Percentiles rank a stretch among this genome's conserved stretches.
Evolutionary conservation across 352 stramenopile species (phyloP).

Genomic region (Thraustotheca clavata): DNA sequence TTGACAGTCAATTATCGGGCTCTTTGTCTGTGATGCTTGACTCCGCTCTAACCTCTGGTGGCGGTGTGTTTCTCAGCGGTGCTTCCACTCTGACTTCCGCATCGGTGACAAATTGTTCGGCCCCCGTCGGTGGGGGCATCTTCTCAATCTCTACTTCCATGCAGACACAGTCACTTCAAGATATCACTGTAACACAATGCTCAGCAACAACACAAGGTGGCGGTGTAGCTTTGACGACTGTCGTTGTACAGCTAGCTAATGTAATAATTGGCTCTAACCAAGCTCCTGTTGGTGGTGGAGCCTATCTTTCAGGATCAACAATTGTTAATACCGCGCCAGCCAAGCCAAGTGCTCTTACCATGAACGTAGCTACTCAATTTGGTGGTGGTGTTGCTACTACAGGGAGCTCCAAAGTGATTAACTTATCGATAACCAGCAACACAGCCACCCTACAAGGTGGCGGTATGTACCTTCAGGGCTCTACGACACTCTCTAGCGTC

Average conservation of each 20-base stretch:
- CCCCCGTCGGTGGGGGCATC: background rate
- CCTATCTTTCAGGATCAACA: background rate
- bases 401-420: background rate
- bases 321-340: background rate
- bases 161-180: background rate
- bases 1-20: background rate
- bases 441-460: background rate
- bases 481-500: background rate
- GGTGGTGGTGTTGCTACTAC: background rate
- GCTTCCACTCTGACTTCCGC: background rate
- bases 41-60: background rate
- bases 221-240: background rate
- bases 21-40: background rate
- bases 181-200: background rate
- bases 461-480: slow-evolving; percentile 8
- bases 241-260: background rate
- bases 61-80: background rate
- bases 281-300: background rate
- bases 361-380: background rate
- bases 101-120: background rate
- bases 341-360: background rate
- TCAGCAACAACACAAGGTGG: background rate
- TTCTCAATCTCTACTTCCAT: background rate
- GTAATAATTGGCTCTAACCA: background rate
- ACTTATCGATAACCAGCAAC: background rate